Percentiles rank a stretch among this genome's conserved stretches.
Evolutionary conservation across 495 filamentous ascomycete genomes (phyloP).

Genomic region (Talaromyces thailandensis): DNA sequence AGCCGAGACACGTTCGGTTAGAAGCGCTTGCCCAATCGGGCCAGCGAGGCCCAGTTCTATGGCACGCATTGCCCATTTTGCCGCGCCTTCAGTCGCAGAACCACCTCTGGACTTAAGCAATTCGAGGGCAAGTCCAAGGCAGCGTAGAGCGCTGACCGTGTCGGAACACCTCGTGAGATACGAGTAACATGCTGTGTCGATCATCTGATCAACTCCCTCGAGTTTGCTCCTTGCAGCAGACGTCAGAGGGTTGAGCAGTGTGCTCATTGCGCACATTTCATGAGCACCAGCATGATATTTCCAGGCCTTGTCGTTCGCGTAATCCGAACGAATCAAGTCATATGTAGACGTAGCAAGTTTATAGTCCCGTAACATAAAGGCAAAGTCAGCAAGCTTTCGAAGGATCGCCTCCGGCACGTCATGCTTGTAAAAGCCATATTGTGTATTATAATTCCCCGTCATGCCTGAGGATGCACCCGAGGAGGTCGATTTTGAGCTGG

Average conservation of each 20-base stretch:
- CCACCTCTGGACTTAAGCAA: slow-evolving; percentile 71
- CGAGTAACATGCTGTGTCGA: slow-evolving; percentile 84
- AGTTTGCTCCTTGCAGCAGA: slow-evolving; percentile 62
- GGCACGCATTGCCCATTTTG: slow-evolving; percentile 70
- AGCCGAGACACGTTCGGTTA: slow-evolving; percentile 74
- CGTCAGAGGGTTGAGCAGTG: slow-evolving; percentile 63
- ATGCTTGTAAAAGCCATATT: slow-evolving; percentile 71
- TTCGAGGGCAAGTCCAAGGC: slow-evolving; percentile 66
- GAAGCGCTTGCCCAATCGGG: slow-evolving; percentile 63
- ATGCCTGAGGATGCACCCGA: slow-evolving; percentile 28
- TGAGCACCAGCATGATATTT: slow-evolving; percentile 83
- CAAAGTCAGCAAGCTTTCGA: slow-evolving; percentile 88
- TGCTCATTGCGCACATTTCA: slow-evolving; percentile 84
- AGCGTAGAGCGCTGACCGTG: slow-evolving; percentile 67
- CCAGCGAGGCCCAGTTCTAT: slow-evolving; percentile 71
- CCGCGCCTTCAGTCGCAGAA: slow-evolving; percentile 75
- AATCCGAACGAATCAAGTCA: slow-evolving; percentile 80
- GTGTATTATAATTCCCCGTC: slow-evolving; percentile 65
- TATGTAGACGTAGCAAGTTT: slow-evolving; percentile 87
- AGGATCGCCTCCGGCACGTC: slow-evolving; percentile 81
- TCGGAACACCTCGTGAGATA: slow-evolving; percentile 78
- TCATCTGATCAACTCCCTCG: slow-evolving; percentile 72
- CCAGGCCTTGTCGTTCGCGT: slow-evolving; percentile 93
- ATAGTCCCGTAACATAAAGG: slow-evolving; percentile 93
- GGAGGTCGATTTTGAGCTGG: slow-evolving; percentile 36